Percentiles rank a stretch among this genome's conserved stretches.
phyloP scores from a whole-genome alignment of 768 basidiomycete genomes.

The Mycena kentingensis region DNA sequence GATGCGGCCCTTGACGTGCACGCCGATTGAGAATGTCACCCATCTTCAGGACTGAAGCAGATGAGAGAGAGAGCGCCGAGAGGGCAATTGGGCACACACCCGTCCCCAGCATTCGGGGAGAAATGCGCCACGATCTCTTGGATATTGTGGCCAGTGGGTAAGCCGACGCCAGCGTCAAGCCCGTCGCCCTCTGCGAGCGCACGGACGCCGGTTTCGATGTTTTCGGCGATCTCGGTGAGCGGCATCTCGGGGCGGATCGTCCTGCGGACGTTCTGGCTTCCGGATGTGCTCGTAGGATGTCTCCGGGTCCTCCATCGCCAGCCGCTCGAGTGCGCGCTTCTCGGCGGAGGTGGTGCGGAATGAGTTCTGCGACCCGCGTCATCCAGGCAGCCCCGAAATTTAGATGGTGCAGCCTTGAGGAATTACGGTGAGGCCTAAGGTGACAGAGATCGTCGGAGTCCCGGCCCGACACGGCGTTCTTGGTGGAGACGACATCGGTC shows the following conservation, averaged over 20 bases:
- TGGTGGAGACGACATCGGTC: too few relatives aligned
- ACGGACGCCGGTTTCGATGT: constrained; percentile 89
- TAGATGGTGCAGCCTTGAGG: too few relatives aligned
- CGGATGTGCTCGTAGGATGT: constrained; percentile 88
- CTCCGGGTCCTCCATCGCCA: constrained; percentile 77
- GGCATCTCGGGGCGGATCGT: constrained; percentile 90
- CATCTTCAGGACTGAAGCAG: constrained; percentile 64
- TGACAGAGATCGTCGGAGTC: too few relatives aligned
- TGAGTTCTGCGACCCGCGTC: constrained; percentile 51
- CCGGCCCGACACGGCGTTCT: too few relatives aligned
- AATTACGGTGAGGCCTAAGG: background rate
- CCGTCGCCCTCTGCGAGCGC: constrained; percentile 92
- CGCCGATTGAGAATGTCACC: constrained; percentile 96
- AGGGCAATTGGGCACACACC: constrained; percentile 48
- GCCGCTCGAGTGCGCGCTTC: constrained; percentile 75
- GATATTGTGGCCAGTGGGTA: constrained; percentile 92
- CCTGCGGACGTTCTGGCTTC: constrained; percentile 76
- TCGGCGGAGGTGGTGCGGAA: constrained; percentile 93
- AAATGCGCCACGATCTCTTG: constrained; percentile 98
- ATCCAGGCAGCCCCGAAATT: too few relatives aligned
- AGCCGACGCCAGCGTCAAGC: constrained; percentile 84
- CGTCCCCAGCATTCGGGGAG: constrained; percentile 92
- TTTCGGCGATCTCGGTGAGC: constrained; percentile 91
- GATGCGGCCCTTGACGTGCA: too few relatives aligned
- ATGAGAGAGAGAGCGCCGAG: background rate